Base-by-base conservation (phyloP, 2,329 filamentous ascomycete species). In the Diaporthe sp. region DNA sequence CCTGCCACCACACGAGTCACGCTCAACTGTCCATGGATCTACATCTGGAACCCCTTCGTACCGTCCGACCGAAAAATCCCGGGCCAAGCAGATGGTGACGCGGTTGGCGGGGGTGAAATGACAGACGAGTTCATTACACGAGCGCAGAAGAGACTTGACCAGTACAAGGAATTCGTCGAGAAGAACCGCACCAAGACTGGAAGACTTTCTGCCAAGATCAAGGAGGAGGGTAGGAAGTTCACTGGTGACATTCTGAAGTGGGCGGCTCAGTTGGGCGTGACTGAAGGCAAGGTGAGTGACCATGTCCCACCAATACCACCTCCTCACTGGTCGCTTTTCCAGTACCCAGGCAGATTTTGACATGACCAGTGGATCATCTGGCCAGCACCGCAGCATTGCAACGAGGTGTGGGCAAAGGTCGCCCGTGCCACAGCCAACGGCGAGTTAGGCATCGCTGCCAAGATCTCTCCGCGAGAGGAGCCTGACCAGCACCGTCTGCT, bases 11-110 rank as follows among this genome's bases (percentile, higher is more conserved):
- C 44, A 39, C 19, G 31, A 25, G 44, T 68, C 62, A 68, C 44
- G 44, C 12, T 10, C 12, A 22, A 25, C 28, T 68, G 62, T n/a
- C 62, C 28, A 25, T 68, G 44, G 31, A 51, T 68, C 62, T 68
- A 68, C 44, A 68, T 37, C 44, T 68, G 62, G 28, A 68, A 68
- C 31, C 62, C 44, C 37, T 51, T 46, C 12, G 31, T 68, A 39
- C 44, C 62, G 19, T 25, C 62, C 46, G 44, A 51, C 28, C 62
- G 42, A 34, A 51, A 17, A 13, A 6, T 1, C 7, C 28, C 12
- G 2, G 44, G 28, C 28, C 44, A 25, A 5, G 62, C 22, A n/a
- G 44, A n/a, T n/a, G 44, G 17, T 67, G 61, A 67, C 61, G 10
- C 42, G 2, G 19, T 67, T 2, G 61, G 42, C 4, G 28, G 28